Evolutionary conservation across 805 yeast species (phyloP), one percentile per base, ranked within the genome.

Genomic region (Yarrowia porcina): DNA sequence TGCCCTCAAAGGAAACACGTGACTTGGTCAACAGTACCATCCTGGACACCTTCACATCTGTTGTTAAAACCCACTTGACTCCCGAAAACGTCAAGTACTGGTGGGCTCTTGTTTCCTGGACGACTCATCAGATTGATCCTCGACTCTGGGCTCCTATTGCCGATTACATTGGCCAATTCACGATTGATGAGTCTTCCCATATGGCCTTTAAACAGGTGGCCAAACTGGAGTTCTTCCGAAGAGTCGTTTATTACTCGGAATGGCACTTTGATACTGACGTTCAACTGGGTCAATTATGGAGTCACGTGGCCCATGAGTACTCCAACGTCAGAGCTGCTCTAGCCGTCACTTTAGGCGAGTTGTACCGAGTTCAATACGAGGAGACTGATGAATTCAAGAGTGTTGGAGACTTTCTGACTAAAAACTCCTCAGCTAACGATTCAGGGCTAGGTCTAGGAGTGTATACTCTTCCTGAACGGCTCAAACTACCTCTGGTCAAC

Each of bases 11-110:
- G 1, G 66, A 67, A 12, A 36, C 59, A 1, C 49, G 54, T 5
- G 61, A 63, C 2, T 38, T 49, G 28, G 64, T 64, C 42, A 44
- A 61, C 17, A 57, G 36, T 11, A 20, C 9, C 75, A 86, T 64
- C 89, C 86, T 66, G 69, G 66, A 69, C 0, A 41, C 69, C 10
- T 47, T 73, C 18, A 18, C 63, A 7, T 66, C 70, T 0, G 79
- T 85, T 4, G 77, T 90, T 33, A 75, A 77, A 7, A 74, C 79
- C 33, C 89, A 86, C 49, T 73, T 93, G 63, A 82, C 89, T 0
- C 96, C 90, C 3, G 94, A 91, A 32, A 87, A 86, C 3, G 74
- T 80, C 38, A 82, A 80, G 18, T 83, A 88, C 41, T 94, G 97
- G 97, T 79, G 79, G 35, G 81, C 90, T 0, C 82, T 89, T 56